Conservation (phyloP, 1,284 basidiomycete genomes). For the Albatrellus sp. region DNA sequence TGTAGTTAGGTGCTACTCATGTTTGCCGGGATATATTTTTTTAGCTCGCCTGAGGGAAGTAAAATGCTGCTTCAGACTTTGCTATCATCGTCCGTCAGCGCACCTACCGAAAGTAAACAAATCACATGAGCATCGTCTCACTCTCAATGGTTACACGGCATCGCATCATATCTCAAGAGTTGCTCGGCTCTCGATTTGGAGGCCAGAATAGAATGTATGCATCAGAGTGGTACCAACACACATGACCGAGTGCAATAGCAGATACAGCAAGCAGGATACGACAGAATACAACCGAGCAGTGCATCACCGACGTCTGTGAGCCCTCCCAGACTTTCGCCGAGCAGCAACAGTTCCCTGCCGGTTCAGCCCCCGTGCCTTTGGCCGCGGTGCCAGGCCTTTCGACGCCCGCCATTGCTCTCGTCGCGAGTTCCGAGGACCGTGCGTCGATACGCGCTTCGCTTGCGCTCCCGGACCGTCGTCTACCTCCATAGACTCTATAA, state of each 20-base stretch:
- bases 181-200: too few species aligned
- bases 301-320: slow-evolving; percentile 52
- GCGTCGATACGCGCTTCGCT: slow-evolving; percentile 49
- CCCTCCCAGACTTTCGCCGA: slow-evolving; percentile 51
- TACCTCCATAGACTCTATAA: slow-evolving; percentile 42
- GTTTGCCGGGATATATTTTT: background rate
- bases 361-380: slow-evolving; percentile 44
- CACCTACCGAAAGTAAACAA: too few species aligned
- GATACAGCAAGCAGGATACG: background rate
- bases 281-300: background rate
- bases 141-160: too few species aligned
- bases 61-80: background rate
- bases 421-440: slow-evolving; percentile 58
- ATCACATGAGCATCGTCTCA: too few species aligned
- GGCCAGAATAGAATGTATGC: too few species aligned
- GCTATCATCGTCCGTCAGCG: background rate
- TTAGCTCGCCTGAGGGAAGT: background rate
- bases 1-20: slow-evolving; percentile 35
- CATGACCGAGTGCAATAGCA: background rate
- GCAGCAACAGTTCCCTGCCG: slow-evolving; percentile 50
- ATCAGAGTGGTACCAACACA: too few species aligned
- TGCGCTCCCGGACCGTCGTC: slow-evolving; percentile 22
- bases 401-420: slow-evolving; percentile 65
- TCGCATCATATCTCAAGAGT: too few species aligned
- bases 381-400: slow-evolving; percentile 48